Percentiles rank a stretch among this genome's conserved stretches.
These are phyloP conservation scores for Russula vinacea DNA, from an alignment of 768 basidiomycete species.

Conservation along the genomic window DNA sequence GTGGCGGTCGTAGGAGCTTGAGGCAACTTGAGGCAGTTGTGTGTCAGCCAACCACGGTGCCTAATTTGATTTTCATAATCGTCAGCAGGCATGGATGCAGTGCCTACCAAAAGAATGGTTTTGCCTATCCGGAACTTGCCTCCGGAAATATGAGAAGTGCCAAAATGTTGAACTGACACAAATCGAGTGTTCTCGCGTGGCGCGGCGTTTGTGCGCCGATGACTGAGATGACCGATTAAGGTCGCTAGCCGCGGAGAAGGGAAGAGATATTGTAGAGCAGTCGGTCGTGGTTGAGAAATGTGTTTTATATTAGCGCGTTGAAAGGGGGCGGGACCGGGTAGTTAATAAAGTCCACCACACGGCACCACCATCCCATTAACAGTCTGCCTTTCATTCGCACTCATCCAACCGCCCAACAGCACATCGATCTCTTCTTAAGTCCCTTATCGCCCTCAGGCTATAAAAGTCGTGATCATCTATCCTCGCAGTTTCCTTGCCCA, in stretches of 20 bases:
- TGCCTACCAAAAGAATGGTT: background rate
- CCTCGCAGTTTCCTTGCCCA: conserved; percentile 15
- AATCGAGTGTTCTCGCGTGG: conserved; percentile 12
- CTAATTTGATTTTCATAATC: conserved; percentile 8
- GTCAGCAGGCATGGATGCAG: conserved; percentile 7
- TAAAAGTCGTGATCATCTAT: conserved; percentile 19
- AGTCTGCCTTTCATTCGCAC: conserved; percentile 1
- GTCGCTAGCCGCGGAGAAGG: conserved; percentile 9
- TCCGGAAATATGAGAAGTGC: conserved; percentile 1
- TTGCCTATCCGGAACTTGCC: conserved; percentile 1
- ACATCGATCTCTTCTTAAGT: background rate
- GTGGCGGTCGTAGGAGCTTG: conserved; percentile 40
- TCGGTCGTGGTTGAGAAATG: background rate
- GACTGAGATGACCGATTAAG: conserved; percentile 9
- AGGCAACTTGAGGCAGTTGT: conserved; percentile 17
- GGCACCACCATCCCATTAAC: conserved; percentile 1
- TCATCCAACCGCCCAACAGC: conserved; percentile 8
- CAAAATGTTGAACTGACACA: background rate
- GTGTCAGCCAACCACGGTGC: background rate
- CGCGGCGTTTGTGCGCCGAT: conserved; percentile 13
- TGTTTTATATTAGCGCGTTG: background rate
- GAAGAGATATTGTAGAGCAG: background rate
- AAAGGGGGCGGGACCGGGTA: conserved; percentile 2
- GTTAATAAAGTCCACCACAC: conserved; percentile 5
- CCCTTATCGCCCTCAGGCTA: conserved; percentile 19